Percentiles rank a stretch among this genome's conserved stretches.
Evolutionary conservation across 176 grass and related monocot species (phyloP).

Genomic region (Musa itinerans): DNA sequence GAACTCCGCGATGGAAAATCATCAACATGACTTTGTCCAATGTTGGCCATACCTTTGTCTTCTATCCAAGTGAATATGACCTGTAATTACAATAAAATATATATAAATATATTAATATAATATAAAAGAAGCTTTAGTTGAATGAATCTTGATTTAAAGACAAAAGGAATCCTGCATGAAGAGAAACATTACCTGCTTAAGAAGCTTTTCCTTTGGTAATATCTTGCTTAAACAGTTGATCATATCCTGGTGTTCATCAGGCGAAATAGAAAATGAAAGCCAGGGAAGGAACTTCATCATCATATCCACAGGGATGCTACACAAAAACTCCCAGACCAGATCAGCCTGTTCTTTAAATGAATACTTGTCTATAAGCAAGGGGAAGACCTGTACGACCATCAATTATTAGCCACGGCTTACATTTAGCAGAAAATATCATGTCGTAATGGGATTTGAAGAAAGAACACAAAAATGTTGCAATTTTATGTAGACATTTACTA

Average conservation of each 20-base stretch:
- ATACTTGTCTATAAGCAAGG: conserved; percentile 68
- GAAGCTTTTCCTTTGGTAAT: conserved; percentile 62
- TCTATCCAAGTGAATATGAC: conserved; percentile 77
- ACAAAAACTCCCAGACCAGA: conserved; percentile 90
- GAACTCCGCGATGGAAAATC: conserved; percentile 17
- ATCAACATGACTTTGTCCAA: conserved; percentile 9
- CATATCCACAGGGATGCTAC: conserved; percentile 69
- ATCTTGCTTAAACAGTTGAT: conserved; percentile 60
- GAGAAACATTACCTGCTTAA: conserved; percentile 49
- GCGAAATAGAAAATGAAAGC: conserved; percentile 60
- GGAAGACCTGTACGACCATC: conserved; percentile 55
- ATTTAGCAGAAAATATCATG: neutral
- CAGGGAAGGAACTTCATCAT: conserved; percentile 83
- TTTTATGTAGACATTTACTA: neutral
- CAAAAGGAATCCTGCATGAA: neutral
- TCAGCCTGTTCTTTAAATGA: conserved; percentile 67
- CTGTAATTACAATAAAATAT: conserved; percentile 19
- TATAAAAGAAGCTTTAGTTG: conserved; percentile 7
- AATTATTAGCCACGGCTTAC: conserved; percentile 20
- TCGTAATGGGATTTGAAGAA: neutral
- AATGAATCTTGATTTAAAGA: neutral
- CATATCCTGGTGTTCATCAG: conserved; percentile 64
- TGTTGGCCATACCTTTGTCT: conserved; percentile 31
- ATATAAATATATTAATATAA: neutral
- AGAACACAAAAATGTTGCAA: neutral